Conservation (phyloP, 2,329 filamentous ascomycete species). For the Cladophialophora chaetospira region DNA sequence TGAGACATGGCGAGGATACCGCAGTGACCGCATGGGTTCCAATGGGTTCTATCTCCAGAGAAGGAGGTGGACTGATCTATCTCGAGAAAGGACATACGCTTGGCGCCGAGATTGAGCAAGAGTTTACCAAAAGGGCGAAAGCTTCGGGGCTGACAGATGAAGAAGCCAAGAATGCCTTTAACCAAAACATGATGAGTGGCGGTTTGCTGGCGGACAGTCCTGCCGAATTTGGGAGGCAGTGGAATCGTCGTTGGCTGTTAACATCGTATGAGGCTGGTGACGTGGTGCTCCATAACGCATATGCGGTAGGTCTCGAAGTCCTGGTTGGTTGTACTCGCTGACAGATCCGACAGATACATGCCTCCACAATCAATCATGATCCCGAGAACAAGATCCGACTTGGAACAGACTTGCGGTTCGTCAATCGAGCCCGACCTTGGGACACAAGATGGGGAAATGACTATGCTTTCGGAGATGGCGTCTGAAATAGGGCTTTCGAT, state of each 20-base stretch:
- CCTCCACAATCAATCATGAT: conserved; percentile 59
- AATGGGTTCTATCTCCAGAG: conserved; percentile 56
- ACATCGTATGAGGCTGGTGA: conserved; percentile 58
- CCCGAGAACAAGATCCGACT: conserved; percentile 55
- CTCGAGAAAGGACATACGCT: conserved; percentile 55
- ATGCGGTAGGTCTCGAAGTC: conserved; percentile 36
- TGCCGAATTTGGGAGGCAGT: conserved; percentile 46
- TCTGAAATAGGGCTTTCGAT: conserved; percentile 13
- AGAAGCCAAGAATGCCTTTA: conserved; percentile 56
- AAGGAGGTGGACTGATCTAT: conserved; percentile 62
- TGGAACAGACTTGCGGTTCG: conserved; percentile 60
- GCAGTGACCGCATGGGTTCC: conserved; percentile 61
- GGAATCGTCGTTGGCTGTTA: conserved; percentile 53
- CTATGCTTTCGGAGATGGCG: conserved; percentile 42
- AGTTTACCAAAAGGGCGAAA: conserved; percentile 53
- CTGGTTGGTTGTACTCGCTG: neutral
- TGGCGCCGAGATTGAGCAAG: conserved; percentile 53
- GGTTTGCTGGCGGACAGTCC: conserved; percentile 57
- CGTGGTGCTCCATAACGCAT: conserved; percentile 48
- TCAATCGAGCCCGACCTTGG: conserved; percentile 54
- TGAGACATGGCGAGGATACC: conserved; percentile 57
- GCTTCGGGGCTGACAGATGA: conserved; percentile 54
- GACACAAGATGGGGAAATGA: conserved; percentile 51
- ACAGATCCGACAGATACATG: conserved; percentile 52
- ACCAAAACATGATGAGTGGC: conserved; percentile 61